Evolutionary conservation across 306 rosid species (phyloP).

Genomic region (Castanospermum australe): DNA sequence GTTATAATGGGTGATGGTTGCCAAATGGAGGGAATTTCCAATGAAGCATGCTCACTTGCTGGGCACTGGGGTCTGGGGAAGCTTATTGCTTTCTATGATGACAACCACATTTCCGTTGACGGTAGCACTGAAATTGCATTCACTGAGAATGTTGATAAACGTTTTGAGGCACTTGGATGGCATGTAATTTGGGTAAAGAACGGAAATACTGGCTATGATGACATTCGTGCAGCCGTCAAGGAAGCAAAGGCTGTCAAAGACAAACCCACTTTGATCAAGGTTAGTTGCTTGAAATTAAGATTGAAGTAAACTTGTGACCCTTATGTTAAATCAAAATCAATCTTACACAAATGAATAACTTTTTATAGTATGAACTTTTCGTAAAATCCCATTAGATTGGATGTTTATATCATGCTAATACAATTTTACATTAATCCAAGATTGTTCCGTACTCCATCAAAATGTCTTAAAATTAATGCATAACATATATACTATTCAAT

Average conservation of each 20-base stretch:
- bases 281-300: conserved; percentile 33
- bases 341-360: too few species aligned
- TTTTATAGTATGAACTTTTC: too few species aligned
- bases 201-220: conserved; percentile 96
- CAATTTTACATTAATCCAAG: too few species aligned
- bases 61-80: conserved; percentile 99
- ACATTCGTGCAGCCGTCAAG: conserved; percentile 94
- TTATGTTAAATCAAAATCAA: too few species aligned
- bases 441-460: too few species aligned
- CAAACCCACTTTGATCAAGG: conserved; percentile 97
- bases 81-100: conserved; percentile 91
- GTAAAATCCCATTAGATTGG: too few species aligned
- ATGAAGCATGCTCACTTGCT: conserved; percentile 89
- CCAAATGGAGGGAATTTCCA: conserved; percentile 97
- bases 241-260: conserved; percentile 96
- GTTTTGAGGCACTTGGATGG: conserved; percentile 99
- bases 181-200: conserved; percentile 98
- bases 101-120: conserved; percentile 96
- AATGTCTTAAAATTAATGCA: too few species aligned
- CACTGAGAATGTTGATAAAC: conserved; percentile 82
- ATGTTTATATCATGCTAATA: too few species aligned
- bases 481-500: too few species aligned
- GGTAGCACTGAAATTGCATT: conserved; percentile 97
- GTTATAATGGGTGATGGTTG: conserved; percentile 94
- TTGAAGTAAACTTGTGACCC: conserved; percentile 18